Base-by-base conservation (phyloP, 2,329 filamentous ascomycete genomes). In the Diaporthe aspalathi region DNA sequence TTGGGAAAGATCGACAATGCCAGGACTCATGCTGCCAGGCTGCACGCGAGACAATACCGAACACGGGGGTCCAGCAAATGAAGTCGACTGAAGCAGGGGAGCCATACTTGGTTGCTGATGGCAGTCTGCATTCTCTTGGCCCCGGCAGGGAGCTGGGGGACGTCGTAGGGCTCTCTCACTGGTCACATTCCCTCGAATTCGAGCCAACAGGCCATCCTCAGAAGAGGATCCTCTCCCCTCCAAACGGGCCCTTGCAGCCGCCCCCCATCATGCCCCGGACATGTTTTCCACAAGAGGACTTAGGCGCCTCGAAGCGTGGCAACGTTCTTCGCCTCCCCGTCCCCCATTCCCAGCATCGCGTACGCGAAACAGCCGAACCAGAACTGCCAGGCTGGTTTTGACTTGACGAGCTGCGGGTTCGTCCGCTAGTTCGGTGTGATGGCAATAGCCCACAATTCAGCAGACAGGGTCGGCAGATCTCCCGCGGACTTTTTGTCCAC, bases 91-190 rank as follows among this genome's bases (percentile, higher is more conserved):
- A 47, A 22, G 38, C 57, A 62, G 24, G 56, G 53, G 32, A 40
- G 16, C 20, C 17, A 56, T 11, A 56, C 54, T 20, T 20, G 17
- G 24, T 9, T 47, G 16, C 20, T 63, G 43, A 63, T 35, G 57
- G 57, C 57, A 63, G 35, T n/a, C n/a, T n/a, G n/a, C n/a, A 63
- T 35, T 63, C 27, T 47, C 57, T 62, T 62, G 57, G 56, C 56
- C 22, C 20, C 5, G 24, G 24, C n/a, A 45, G n/a, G 22, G 27
- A 17, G 4, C 7, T 22, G 29, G 43, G 43, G 38, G 57, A 12
- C n/a, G n/a, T 27, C 17, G 57, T 63, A 63, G 60, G 27, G 43
- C 27, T 38, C 43, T n/a, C n/a, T 38, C 43, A 65, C 29, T 65
- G 60, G 60, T 35, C 60, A 4, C 45, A 38, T 50, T 65, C 1